Evolutionary conservation across 2,329 filamentous ascomycete species (phyloP), one percentile per base, ranked within the genome.

Genomic region (Trichoderma cornu-damae): DNA sequence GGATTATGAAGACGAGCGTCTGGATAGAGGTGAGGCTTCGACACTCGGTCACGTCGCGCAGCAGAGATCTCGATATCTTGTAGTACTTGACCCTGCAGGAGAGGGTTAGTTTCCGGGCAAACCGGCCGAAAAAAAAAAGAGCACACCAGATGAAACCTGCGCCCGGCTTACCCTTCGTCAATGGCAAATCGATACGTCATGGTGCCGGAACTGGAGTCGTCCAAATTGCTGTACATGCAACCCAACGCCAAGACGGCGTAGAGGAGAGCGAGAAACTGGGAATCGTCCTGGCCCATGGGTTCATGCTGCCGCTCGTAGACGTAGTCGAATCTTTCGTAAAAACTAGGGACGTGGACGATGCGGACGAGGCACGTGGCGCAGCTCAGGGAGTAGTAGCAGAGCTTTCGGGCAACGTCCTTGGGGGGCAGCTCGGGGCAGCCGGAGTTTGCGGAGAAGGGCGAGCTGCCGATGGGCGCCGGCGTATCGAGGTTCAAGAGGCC

Each of bases 311-410:
- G 84, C 62, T 87, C 83, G 70, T 96, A 96, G 37, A 96, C 79
- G 55, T 81, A 81, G 63, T 96, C 86, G 61, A 96, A 80, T 65
- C 83, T 85, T 59, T 82, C 80, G 72, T 88, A 90, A 68, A 96
- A 96, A 0, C 84, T 84, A 0, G 92, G 92, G 49, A 88, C 78
- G 67, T 96, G 91, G 4, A 96, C 82, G 57, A 93, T 86, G 35
- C 89, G 83, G 20, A 84, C 71, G 1, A 85, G 71, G 59, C 79
- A 81, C 2, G 81, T 84, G 7, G 80, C 82, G 59, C 78, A 81
- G 63, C 78, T 78, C 12, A 85, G 69, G 0, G 81, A 77, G 62
- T 81, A 81, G 59, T 80, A 77, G 65, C 80, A 83, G 16, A 85
- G 70, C 43, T 72, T 74, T 43, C 72, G 75, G 2, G 82, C 82